Percentiles rank a stretch among this genome's conserved stretches.
These are phyloP conservation scores for Tausonia pullulans DNA, from an alignment of 1,284 basidiomycete species.

Conservation along the genomic window DNA sequence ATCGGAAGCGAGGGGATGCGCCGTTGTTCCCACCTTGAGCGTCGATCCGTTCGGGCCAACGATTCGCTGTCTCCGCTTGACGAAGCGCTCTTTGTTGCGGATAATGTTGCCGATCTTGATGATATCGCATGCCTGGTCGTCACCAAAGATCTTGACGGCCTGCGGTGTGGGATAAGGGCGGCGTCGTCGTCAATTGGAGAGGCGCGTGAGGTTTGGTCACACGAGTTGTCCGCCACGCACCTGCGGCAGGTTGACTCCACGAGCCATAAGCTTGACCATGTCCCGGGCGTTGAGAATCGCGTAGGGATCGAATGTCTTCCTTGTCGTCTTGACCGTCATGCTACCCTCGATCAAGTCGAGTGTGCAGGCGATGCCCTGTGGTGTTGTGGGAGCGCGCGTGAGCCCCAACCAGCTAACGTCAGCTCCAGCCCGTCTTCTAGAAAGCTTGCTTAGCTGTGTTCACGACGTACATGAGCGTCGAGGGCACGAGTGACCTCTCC, in stretches of 20 bases:
- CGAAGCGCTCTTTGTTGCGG: slow-evolving; percentile 93
- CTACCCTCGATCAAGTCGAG: slow-evolving; percentile 92
- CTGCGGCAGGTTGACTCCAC: slow-evolving; percentile 62
- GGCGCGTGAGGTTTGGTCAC: too few species aligned
- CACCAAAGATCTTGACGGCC: slow-evolving; percentile 83
- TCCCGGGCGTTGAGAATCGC: slow-evolving; percentile 92
- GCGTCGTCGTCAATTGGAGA: too few species aligned
- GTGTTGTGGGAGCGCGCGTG: background rate
- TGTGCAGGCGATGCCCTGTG: slow-evolving; percentile 74
- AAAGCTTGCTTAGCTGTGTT: background rate
- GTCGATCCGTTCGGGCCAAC: slow-evolving; percentile 96
- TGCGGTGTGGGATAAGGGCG: slow-evolving; percentile 38
- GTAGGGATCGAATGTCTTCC: slow-evolving; percentile 95
- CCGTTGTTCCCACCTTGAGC: slow-evolving; percentile 56
- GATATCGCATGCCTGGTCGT: slow-evolving; percentile 85
- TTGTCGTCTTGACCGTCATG: slow-evolving; percentile 93
- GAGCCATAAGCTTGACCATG: slow-evolving; percentile 86
- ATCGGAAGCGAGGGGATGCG: too few species aligned
- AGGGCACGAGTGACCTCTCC: slow-evolving; percentile 78
- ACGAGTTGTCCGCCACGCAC: slow-evolving; percentile 18
- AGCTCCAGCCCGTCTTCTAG: background rate
- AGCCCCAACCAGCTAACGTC: background rate
- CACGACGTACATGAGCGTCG: slow-evolving; percentile 57
- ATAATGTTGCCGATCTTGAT: slow-evolving; percentile 95
- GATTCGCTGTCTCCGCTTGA: slow-evolving; percentile 89